Percentiles rank a stretch among this genome's conserved stretches.
Conservation (phyloP, 257 asterid species). For the Leptodermis oblonga region DNA sequence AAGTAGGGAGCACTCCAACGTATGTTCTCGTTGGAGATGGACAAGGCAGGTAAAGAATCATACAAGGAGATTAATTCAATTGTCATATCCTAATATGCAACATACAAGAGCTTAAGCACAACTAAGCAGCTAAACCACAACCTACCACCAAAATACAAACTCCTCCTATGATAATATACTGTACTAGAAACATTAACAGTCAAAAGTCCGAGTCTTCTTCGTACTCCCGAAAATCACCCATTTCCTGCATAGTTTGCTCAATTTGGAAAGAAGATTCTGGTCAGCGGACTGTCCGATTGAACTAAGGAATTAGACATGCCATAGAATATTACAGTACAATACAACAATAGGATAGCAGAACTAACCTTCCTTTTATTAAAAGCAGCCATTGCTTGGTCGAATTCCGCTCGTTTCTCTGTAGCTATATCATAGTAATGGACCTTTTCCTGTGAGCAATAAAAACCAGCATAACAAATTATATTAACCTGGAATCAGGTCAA, state of each 20-base stretch:
- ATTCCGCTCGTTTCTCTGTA: conserved; percentile 88
- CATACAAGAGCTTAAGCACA: neutral
- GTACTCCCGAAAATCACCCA: conserved; percentile 56
- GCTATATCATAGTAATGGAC: conserved; percentile 87
- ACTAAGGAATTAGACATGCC: neutral
- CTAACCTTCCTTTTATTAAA: conserved; percentile 58
- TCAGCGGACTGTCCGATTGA: neutral
- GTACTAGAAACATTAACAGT: conserved; percentile 24
- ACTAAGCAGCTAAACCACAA: neutral
- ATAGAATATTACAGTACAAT: neutral
- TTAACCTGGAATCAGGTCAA: neutral
- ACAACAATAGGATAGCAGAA: neutral
- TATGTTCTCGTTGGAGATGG: neutral
- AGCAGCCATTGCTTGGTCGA: conserved; percentile 68
- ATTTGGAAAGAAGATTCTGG: conserved; percentile 4
- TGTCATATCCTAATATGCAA: neutral
- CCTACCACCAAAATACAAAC: conserved; percentile 9
- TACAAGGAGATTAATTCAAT: too few relatives aligned
- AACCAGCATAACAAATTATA: neutral
- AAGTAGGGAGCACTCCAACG: neutral
- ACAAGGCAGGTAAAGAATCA: neutral
- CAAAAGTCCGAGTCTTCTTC: conserved; percentile 62
- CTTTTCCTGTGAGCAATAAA: conserved; percentile 56
- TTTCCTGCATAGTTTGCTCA: conserved; percentile 50
- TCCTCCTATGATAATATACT: neutral